Evolutionary conservation across 2,329 filamentous ascomycete species (phyloP), one percentile per base, ranked within the genome.

Genomic region (Venturia aucupariae): DNA sequence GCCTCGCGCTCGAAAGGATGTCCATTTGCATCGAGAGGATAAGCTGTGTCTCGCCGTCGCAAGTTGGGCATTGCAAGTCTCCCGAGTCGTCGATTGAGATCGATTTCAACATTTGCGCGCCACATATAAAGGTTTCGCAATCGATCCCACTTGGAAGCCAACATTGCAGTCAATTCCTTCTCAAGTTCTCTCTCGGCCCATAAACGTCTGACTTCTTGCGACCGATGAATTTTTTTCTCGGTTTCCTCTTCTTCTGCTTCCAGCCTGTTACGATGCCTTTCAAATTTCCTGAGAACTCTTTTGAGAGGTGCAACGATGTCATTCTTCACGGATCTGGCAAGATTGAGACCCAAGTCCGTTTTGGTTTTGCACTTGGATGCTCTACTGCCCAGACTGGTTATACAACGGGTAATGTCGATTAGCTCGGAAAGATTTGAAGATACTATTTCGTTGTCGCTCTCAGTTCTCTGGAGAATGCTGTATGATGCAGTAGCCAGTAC

Each of bases 11-110:
- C 62, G n/a, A 64, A 64, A 19, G 51, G 63, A 5, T 51, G 22
- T 8, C 63, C 63, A 32, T 64, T 61, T 4, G 63, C 63, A 41
- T 64, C 63, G 15, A 62, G 30, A 24, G 35, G n/a, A 41, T 41
- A 51, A 1, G 24, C 3, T n/a, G 7, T n/a, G 4, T 57, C 19
- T 17, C 51, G 51, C 51, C 24, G 51, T 19, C 51, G 27, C n/a
- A 32, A 30, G 22, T 44, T 61, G 19, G 32, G 32, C 57, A 64
- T 24, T 2, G 63, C 57, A 6, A 62, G 54, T n/a, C 19, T 17
- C 15, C 17, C 54, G 7, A 24, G 10, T 32, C 22, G 54, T 2
- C 46, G 46, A 24, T 51, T 8, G 24, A 38, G n/a, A 24, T 64
- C 54, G 8, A 22, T 35, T 24, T 64, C 51, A 38, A 64, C 24